Evolutionary conservation across 2,329 filamentous ascomycete genomes (phyloP).

Genomic region (Leptographium radiaticola): DNA sequence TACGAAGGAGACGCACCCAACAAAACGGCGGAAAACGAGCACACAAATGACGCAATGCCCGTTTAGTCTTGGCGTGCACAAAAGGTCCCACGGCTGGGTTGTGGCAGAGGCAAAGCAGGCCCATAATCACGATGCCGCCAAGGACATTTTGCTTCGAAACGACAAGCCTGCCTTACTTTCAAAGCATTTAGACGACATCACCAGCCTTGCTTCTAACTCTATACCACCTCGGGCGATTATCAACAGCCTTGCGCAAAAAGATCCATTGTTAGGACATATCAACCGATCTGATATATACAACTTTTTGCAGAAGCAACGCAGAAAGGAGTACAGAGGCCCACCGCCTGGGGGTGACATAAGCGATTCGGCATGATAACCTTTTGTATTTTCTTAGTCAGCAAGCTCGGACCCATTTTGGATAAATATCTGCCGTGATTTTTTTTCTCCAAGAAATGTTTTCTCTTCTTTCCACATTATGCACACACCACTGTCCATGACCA

Average conservation of each 20-base stretch:
- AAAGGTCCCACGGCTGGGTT: not conserved
- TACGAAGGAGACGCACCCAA: not conserved
- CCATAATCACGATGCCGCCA: not conserved
- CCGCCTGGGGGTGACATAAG: too few relatives aligned
- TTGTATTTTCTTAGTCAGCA: too few relatives aligned
- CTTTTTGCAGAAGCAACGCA: not conserved
- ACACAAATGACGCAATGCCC: not conserved
- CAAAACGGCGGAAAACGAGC: not conserved
- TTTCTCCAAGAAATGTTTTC: too few relatives aligned
- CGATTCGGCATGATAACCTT: too few relatives aligned
- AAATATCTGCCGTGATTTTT: too few relatives aligned
- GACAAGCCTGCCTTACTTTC: not conserved
- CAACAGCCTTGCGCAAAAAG: not conserved
- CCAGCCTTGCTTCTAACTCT: not conserved
- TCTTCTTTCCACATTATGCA: too few relatives aligned
- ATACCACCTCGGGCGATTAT: not conserved
- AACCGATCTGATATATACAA: not conserved
- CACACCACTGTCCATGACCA: too few relatives aligned
- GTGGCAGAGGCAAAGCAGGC: not conserved
- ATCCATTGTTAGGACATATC: not conserved
- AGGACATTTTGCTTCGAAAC: not conserved
- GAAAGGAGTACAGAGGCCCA: not conserved
- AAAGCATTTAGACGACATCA: not conserved
- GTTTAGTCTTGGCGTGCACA: not conserved
- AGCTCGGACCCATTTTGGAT: too few relatives aligned